Evolutionary conservation across 768 basidiomycete genomes (phyloP).

Genomic region (Harrya chromipes): DNA sequence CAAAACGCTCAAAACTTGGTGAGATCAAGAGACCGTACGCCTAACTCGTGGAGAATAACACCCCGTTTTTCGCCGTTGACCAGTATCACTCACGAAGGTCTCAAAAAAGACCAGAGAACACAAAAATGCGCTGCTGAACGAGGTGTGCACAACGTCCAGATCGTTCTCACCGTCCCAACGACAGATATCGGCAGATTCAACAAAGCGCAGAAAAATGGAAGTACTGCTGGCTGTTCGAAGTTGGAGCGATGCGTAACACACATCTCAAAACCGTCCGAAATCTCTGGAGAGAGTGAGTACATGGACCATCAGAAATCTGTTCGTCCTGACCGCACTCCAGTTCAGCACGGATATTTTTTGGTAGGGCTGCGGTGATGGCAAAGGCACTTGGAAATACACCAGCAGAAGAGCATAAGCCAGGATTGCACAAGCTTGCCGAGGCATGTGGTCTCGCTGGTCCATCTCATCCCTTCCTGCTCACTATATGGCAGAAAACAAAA

Average conservation of each 20-base stretch:
- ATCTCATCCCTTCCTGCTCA: not conserved
- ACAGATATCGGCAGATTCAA: slow-evolving; percentile 61
- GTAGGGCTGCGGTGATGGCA: slow-evolving; percentile 85
- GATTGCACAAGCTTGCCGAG: slow-evolving; percentile 75
- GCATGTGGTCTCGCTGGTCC: slow-evolving; percentile 43
- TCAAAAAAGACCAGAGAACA: slow-evolving; percentile 89
- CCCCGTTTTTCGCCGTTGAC: slow-evolving; percentile 15
- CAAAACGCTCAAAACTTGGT: slow-evolving; percentile 89
- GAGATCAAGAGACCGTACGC: slow-evolving; percentile 30
- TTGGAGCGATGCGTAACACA: slow-evolving; percentile 93
- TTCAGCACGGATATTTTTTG: slow-evolving; percentile 89
- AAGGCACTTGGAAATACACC: slow-evolving; percentile 88
- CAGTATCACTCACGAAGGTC: slow-evolving; percentile 93
- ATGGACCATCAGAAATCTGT: not conserved
- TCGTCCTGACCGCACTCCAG: slow-evolving; percentile 10
- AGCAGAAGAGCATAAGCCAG: slow-evolving; percentile 81
- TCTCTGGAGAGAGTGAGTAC: slow-evolving; percentile 85
- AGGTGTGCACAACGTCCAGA: slow-evolving; percentile 46
- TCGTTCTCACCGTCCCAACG: slow-evolving; percentile 5
- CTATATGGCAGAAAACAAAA: slow-evolving; percentile 72
- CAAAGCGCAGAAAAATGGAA: slow-evolving; percentile 84
- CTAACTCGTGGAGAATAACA: slow-evolving; percentile 1
- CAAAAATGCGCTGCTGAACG: slow-evolving; percentile 78
- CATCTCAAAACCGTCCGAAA: slow-evolving; percentile 91
- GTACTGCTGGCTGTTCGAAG: slow-evolving; percentile 94